These are phyloP conservation scores for Globisporangium canariense DNA, from an alignment of 352 stramenopile species.

Conservation along the genomic window DNA sequence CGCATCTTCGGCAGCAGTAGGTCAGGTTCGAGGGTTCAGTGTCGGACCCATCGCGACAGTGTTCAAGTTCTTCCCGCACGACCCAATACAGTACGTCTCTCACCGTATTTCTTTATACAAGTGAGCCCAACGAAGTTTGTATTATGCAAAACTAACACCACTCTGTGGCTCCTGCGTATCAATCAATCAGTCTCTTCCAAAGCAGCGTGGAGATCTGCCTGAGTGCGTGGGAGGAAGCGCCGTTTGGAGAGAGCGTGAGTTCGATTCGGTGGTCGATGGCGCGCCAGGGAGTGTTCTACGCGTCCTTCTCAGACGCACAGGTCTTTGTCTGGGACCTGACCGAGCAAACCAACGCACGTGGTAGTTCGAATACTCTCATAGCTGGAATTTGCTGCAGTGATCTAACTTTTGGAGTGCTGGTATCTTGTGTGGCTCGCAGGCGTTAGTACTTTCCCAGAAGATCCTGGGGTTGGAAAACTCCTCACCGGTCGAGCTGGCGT, in stretches of 20 bases:
- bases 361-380: not conserved
- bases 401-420: not conserved
- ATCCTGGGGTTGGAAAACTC: constrained; percentile 19
- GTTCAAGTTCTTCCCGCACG: constrained; percentile 47
- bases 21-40: constrained; percentile 11
- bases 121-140: not conserved
- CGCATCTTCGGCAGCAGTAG: constrained; percentile 3
- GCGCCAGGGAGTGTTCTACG: constrained; percentile 51
- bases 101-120: not conserved
- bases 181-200: constrained; percentile 45
- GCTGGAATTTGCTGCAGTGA: not conserved
- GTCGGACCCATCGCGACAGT: constrained; percentile 46
- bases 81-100: constrained; percentile 49
- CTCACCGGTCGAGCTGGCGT: constrained; percentile 23
- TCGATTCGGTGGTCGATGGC: constrained; percentile 51
- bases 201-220: constrained; percentile 29
- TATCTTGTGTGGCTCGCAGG: constrained; percentile 14
- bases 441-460: constrained; percentile 28
- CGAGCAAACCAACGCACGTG: constrained; percentile 35
- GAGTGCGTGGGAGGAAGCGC: constrained; percentile 52
- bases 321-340: constrained; percentile 57
- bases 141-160: not conserved
- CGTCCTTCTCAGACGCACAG: constrained; percentile 39
- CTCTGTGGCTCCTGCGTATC: not conserved
- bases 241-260: constrained; percentile 36